A percentile compares a stretch with the other conserved stretches of the same genome.
Conservation (phyloP, 164 flowering plant genomes). For the Protea cynaroides region DNA sequence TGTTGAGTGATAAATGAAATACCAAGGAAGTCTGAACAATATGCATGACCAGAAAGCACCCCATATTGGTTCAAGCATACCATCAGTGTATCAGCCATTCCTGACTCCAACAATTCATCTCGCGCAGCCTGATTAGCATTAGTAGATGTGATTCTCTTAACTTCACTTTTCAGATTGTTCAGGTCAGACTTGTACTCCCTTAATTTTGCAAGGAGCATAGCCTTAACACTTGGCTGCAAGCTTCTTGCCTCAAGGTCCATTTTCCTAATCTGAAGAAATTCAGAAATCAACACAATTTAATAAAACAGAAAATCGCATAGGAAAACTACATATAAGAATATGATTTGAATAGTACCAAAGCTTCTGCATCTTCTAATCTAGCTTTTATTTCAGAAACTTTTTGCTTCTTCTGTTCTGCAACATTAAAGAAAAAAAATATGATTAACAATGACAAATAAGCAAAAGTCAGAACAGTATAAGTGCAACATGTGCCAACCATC, state of each 20-base stretch:
- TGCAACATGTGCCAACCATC: not conserved
- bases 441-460: not conserved
- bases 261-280: conserved; percentile 26
- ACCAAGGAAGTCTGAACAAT: not conserved
- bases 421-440: not conserved
- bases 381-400: conserved; percentile 27
- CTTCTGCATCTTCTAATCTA: conserved; percentile 34
- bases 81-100: conserved; percentile 22
- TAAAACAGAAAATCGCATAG: not conserved
- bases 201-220: conserved; percentile 28
- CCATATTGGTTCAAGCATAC: conserved; percentile 6
- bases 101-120: conserved; percentile 31
- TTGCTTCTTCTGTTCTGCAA: conserved; percentile 38
- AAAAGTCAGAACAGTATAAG: not conserved
- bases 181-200: conserved; percentile 34
- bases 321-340: not conserved
- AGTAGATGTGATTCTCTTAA: conserved; percentile 23
- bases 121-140: conserved; percentile 25
- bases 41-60: not conserved
- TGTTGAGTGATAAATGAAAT: not conserved
- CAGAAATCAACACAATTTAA: not conserved
- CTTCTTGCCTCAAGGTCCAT: conserved; percentile 39
- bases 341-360: conserved; percentile 19
- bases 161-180: conserved; percentile 26
- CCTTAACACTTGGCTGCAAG: conserved; percentile 26